Conservation (phyloP, 768 basidiomycete species). For the Lentinus brumalis region DNA sequence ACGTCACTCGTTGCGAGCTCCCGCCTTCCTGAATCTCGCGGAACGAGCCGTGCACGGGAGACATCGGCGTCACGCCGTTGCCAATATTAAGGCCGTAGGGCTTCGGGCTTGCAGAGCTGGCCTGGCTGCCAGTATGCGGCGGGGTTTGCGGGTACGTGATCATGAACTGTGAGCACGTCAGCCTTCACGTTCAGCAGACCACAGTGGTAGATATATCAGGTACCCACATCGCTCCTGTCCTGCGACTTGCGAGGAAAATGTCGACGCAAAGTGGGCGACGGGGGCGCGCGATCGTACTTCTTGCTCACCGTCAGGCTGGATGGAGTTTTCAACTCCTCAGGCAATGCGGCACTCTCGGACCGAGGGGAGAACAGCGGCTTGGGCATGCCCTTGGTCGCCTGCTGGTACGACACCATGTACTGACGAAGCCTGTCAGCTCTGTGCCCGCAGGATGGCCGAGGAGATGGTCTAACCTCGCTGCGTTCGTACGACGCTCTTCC, state of each 20-base stretch:
- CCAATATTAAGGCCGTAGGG: background rate
- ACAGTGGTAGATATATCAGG: background rate
- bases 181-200: background rate
- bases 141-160: slow-evolving; percentile 31
- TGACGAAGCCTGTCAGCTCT: slow-evolving; percentile 1
- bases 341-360: slow-evolving; percentile 17
- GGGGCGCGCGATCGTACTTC: slow-evolving; percentile 10
- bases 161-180: slow-evolving; percentile 18
- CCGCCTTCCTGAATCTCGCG: slow-evolving; percentile 9
- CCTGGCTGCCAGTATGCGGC: slow-evolving; percentile 27
- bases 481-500: slow-evolving; percentile 27
- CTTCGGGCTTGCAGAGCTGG: slow-evolving; percentile 22
- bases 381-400: slow-evolving; percentile 13
- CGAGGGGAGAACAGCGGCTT: slow-evolving; percentile 18
- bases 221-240: slow-evolving; percentile 32
- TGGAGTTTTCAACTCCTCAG: slow-evolving; percentile 11
- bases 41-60: slow-evolving; percentile 20
- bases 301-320: slow-evolving; percentile 17
- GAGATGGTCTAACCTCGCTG: slow-evolving; percentile 27
- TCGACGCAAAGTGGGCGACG: slow-evolving; percentile 20
- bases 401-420: slow-evolving; percentile 32
- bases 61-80: slow-evolving; percentile 9
- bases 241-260: slow-evolving; percentile 24
- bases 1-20: slow-evolving; percentile 36
- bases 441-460: background rate